These are phyloP conservation scores for Hyparrhenia diplandra DNA, from an alignment of 176 grass and related monocot species.

Conservation along the genomic window DNA sequence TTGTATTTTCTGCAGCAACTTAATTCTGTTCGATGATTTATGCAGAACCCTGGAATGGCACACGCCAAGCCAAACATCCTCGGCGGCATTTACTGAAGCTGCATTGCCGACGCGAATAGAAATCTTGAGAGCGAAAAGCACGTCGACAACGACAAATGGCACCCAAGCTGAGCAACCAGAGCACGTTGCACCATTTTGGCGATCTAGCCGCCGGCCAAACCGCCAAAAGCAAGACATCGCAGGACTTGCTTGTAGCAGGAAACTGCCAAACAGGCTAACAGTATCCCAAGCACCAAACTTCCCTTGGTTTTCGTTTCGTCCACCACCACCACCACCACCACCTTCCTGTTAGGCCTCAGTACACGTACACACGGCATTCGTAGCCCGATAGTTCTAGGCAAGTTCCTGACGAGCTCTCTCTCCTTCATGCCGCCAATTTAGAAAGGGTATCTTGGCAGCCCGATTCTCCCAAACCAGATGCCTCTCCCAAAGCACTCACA, in stretches of 20 bases:
- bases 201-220: conserved; percentile 4
- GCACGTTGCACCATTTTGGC: not conserved
- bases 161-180: not conserved
- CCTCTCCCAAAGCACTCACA: not conserved
- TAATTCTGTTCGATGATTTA: not conserved
- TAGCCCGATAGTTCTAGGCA: not conserved
- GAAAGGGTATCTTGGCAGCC: not conserved
- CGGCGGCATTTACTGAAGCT: not conserved
- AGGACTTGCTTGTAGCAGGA: not conserved
- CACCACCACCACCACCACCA: conserved; percentile 10
- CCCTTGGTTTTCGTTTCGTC: not conserved
- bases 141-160: not conserved
- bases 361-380: not conserved
- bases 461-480: conserved; percentile 1
- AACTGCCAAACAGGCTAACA: not conserved
- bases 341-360: not conserved
- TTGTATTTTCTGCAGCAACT: not conserved
- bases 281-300: not conserved
- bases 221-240: not conserved
- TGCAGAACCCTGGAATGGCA: not conserved
- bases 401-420: not conserved
- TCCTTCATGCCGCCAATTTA: not conserved
- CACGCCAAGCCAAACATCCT: not conserved
- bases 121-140: not conserved
- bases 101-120: not conserved